Evolutionary conservation across 768 basidiomycete genomes (phyloP).

Genomic region (Amanita inopinata): DNA sequence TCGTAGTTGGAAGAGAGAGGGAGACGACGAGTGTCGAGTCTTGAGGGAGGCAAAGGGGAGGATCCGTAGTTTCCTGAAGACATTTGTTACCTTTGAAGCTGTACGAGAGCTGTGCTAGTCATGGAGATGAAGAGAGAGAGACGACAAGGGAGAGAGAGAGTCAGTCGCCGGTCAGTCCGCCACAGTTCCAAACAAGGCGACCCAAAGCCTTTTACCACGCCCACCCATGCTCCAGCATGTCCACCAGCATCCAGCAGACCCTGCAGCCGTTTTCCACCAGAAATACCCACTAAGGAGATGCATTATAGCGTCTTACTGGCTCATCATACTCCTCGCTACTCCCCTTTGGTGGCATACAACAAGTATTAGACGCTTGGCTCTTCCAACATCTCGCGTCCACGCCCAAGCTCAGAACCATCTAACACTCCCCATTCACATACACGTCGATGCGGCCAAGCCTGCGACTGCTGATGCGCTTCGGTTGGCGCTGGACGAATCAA

Average conservation of each 20-base stretch:
- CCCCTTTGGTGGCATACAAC: constrained; percentile 95
- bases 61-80: constrained; percentile 32
- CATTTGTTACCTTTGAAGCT: no score
- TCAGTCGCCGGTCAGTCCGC: no score
- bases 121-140: no score
- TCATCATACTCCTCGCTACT: constrained; percentile 61
- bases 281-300: constrained; percentile 36
- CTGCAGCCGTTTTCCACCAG: constrained; percentile 45
- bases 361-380: constrained; percentile 71
- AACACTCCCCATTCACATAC: constrained; percentile 37
- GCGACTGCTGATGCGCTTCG: constrained; percentile 15
- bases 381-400: constrained; percentile 55
- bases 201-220: constrained; percentile 9
- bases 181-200: no score
- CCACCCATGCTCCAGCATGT: background rate
- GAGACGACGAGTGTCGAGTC: constrained; percentile 24
- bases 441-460: constrained; percentile 19
- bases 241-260: constrained; percentile 23
- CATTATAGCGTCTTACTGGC: constrained; percentile 72
- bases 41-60: constrained; percentile 23
- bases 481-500: constrained; percentile 17
- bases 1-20: constrained; percentile 23
- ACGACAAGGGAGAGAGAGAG: no score
- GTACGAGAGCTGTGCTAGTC: no score
- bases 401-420: constrained; percentile 38